Percentiles rank a stretch among this genome's conserved stretches.
Conservation (phyloP, 805 yeast genomes). For the Kodamaea fukazawae region DNA sequence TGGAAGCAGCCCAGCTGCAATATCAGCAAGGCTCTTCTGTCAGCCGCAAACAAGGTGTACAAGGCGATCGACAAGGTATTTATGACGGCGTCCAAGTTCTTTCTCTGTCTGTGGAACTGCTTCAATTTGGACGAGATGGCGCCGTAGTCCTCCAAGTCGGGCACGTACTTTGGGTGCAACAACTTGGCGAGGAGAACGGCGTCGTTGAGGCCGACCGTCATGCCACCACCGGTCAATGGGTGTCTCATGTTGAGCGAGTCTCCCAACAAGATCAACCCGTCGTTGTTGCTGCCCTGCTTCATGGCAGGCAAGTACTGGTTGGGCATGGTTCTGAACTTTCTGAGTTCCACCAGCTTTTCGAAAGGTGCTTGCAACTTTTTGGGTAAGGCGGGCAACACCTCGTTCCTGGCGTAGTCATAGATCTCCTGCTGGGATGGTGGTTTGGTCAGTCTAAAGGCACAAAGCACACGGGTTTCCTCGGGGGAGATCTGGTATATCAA, state of each 20-base stretch:
- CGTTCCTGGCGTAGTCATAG: conserved; percentile 53
- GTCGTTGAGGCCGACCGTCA: conserved; percentile 95
- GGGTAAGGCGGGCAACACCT: conserved; percentile 73
- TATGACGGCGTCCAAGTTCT: conserved; percentile 75
- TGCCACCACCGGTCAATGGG: conserved; percentile 98
- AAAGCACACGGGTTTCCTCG: conserved; percentile 79
- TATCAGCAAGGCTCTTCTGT: conserved; percentile 56
- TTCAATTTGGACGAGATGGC: conserved; percentile 54
- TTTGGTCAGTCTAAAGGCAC: conserved; percentile 74
- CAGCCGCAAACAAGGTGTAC: conserved; percentile 88
- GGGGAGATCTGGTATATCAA: conserved; percentile 84
- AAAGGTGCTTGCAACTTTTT: conserved; percentile 63
- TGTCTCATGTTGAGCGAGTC: conserved; percentile 97
- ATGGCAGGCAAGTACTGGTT: conserved; percentile 85
- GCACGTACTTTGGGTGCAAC: conserved; percentile 52
- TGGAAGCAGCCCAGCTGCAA: conserved; percentile 86
- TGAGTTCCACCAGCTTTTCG: conserved; percentile 51
- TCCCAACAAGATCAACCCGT: conserved; percentile 82
- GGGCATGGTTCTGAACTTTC: conserved; percentile 82
- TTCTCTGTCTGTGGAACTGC: conserved; percentile 76
- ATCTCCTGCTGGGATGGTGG: conserved; percentile 70
- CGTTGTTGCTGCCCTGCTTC: conserved; percentile 49
- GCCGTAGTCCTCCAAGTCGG: conserved; percentile 56
- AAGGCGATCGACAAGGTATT: conserved; percentile 90
- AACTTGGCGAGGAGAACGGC: conserved; percentile 65